Base-by-base conservation (phyloP, 2,329 filamentous ascomycete genomes). In the Nannizziopsis arthrosporioides region DNA sequence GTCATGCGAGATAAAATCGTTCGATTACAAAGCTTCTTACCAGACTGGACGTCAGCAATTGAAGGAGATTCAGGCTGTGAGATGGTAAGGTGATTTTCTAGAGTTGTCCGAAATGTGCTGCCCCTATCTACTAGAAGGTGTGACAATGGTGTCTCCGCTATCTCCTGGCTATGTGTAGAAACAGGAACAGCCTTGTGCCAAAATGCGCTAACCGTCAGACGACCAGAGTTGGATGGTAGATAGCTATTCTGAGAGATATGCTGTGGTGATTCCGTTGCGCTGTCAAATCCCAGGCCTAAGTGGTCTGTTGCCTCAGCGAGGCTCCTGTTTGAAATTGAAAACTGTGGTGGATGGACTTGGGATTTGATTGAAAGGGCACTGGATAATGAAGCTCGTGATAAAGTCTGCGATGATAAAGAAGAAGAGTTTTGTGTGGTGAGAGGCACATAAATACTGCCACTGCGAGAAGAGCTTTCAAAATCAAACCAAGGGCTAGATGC, bases 131-230 rank as follows among this genome's bases (percentile, higher is more conserved):
- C 27, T 18, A 17, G 27, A 15, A 50, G 40, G 5, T 12, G 43
- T 14, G 47, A 49, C 39, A 11, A n/a, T 5, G 50, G 50, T 30
- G 50, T 52, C 44, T 52, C 47, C 3, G 36, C 47, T 12, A 52
- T 50, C 40, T 52, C 47, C 14, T 30, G 19, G 14, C 22, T 3
- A 27, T 27, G 4, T 7, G 22, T 4, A 27, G 22, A 7, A 27
- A 7, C 4, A 27, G 22, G 4, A 4, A 27, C 4, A 27, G 22
- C n/a, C n/a, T n/a, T 27, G 22, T 3, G 7, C 7, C 7, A 7
- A 27, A 27, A 7, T 27, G 7, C 3, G 22, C 7, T 7, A 3
- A 7, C 22, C 4, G 22, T 27, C 22, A 7, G 22, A 7, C 7
- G 22, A 7, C 22, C 7, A 27, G 22, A 27, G 22, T 4, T 7